A percentile compares a stretch with the other conserved stretches of the same genome.
Evolutionary conservation across 2,329 filamentous ascomycete genomes (phyloP).

Genomic region (Sporothrix luriei): DNA sequence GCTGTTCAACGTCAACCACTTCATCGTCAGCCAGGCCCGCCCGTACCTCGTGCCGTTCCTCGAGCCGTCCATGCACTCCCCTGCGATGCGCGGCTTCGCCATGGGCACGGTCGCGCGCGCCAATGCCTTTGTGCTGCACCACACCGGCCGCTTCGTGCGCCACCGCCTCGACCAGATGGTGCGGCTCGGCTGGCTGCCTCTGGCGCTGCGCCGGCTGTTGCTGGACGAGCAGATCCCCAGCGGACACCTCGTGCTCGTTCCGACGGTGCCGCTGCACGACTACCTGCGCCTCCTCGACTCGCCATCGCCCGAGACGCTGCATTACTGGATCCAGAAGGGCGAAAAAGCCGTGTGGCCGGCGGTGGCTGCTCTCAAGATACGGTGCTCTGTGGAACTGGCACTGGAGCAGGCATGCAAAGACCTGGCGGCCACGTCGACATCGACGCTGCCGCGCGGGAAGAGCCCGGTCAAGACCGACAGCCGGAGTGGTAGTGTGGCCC

Average conservation of each 20-base stretch:
- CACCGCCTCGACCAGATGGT: constrained; percentile 81
- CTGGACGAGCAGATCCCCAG: constrained; percentile 80
- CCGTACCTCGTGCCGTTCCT: constrained; percentile 88
- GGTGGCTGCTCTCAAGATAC: constrained; percentile 75
- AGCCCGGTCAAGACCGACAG: constrained; percentile 20
- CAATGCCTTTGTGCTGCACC: constrained; percentile 42
- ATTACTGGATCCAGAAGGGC: constrained; percentile 83
- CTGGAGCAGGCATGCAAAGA: constrained; percentile 79
- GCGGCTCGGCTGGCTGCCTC: constrained; percentile 71
- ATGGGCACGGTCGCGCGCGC: constrained; percentile 59
- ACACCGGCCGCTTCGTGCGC: constrained; percentile 50
- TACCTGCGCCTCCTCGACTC: constrained; percentile 80
- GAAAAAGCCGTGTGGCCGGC: constrained; percentile 92
- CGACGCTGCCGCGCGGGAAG: neutral
- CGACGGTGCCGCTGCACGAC: constrained; percentile 71
- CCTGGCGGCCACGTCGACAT: constrained; percentile 2
- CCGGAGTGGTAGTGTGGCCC: neutral
- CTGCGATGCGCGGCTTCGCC: constrained; percentile 53
- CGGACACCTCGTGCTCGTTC: constrained; percentile 72
- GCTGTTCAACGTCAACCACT: constrained; percentile 92
- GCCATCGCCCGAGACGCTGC: constrained; percentile 72
- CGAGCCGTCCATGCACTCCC: constrained; percentile 76
- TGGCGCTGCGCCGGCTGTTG: constrained; percentile 70
- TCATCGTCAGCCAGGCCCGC: constrained; percentile 88
- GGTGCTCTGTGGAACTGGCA: constrained; percentile 85